These are phyloP conservation scores for Kazachstania bromeliacearum DNA, from an alignment of 805 yeast species.

Conservation along the genomic window DNA sequence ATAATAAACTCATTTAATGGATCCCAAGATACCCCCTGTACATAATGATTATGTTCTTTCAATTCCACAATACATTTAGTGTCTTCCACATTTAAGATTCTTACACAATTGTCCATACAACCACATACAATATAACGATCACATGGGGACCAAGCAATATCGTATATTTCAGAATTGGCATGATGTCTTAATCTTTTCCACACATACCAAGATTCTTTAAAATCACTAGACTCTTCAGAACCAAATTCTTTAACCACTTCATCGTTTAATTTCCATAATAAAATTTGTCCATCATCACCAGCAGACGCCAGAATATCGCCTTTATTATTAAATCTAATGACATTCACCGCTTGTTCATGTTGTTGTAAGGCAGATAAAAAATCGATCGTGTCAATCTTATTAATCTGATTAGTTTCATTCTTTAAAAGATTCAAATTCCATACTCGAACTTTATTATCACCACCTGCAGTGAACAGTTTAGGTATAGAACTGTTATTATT, in stretches of 20 bases:
- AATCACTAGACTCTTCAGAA: slow-evolving; percentile 1
- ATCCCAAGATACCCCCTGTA: slow-evolving; percentile 96
- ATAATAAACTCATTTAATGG: slow-evolving; percentile 70
- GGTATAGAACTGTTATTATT: slow-evolving; percentile 1
- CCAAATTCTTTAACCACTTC: slow-evolving; percentile 39
- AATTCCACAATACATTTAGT: slow-evolving; percentile 6
- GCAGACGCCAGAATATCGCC: slow-evolving; percentile 78
- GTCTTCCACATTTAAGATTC: slow-evolving; percentile 39
- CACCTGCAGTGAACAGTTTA: slow-evolving; percentile 85
- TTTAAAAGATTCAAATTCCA: slow-evolving; percentile 32
- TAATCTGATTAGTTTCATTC: slow-evolving; percentile 8
- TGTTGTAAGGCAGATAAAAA: slow-evolving; percentile 74
- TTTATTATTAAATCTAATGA: slow-evolving; percentile 61
- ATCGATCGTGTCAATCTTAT: slow-evolving; percentile 41
- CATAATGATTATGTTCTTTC: slow-evolving; percentile 71
- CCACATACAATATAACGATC: slow-evolving; percentile 71
- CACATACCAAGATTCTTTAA: slow-evolving; percentile 63
- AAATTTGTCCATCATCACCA: slow-evolving; percentile 87
- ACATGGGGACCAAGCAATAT: slow-evolving; percentile 88
- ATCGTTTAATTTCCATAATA: slow-evolving; percentile 65
- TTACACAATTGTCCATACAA: slow-evolving; percentile 77
- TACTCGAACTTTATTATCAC: slow-evolving; percentile 79
- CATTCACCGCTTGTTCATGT: slow-evolving; percentile 93
- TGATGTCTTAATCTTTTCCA: slow-evolving; percentile 39
- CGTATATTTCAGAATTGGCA: slow-evolving; percentile 72